phyloP scores from a whole-genome alignment of 192 early-diverging fungal genomes.

The Entomortierella lignicola region DNA sequence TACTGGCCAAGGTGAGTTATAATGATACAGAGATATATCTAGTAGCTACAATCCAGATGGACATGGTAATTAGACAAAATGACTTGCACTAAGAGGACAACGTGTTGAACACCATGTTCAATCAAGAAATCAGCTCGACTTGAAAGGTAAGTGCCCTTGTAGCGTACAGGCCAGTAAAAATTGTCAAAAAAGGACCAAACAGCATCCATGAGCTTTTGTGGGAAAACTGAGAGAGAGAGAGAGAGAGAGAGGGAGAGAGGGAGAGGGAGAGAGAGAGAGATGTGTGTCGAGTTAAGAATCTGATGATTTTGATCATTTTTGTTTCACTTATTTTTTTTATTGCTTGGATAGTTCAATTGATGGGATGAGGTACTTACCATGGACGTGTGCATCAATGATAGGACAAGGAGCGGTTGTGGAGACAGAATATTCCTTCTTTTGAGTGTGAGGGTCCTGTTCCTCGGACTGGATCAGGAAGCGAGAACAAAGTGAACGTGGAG shows the following conservation, averaged over 20 bases:
- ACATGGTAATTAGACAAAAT: background rate
- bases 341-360: conserved; percentile 3
- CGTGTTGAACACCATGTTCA: conserved; percentile 47
- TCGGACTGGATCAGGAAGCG: conserved; percentile 23
- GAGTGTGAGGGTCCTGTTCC: background rate
- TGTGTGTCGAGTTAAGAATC: background rate
- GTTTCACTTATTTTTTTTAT: no score
- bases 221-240: conserved; percentile 33
- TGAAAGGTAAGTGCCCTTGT: conserved; percentile 42
- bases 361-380: conserved; percentile 17
- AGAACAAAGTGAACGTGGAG: conserved; percentile 13
- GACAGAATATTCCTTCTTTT: conserved; percentile 17
- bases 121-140: conserved; percentile 50
- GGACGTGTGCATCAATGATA: conserved; percentile 56
- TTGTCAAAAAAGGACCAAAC: conserved; percentile 55
- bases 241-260: background rate
- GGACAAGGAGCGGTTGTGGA: conserved; percentile 31
- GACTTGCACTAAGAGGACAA: conserved; percentile 49
- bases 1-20: no score
- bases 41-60: no score
- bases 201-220: conserved; percentile 53
- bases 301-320: no score
- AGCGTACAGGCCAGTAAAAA: conserved; percentile 55
- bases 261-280: background rate
- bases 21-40: no score